Percentiles rank a stretch among this genome's conserved stretches.
These are phyloP conservation scores for Metarhizium humberi DNA, from an alignment of 2,329 filamentous ascomycete genomes.

Conservation along the genomic window DNA sequence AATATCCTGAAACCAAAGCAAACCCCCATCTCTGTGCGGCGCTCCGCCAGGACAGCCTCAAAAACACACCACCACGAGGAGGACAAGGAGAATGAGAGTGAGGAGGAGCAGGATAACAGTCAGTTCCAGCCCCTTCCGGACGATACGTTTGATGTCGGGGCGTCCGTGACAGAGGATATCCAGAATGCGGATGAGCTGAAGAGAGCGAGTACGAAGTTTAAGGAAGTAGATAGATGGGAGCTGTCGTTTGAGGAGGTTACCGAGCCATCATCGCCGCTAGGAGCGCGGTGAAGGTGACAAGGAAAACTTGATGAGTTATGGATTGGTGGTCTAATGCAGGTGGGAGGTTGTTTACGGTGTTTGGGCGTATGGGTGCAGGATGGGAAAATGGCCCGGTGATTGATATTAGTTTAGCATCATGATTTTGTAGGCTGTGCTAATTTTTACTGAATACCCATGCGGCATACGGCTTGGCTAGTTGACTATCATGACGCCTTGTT, in stretches of 20 bases:
- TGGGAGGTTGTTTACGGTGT: neutral
- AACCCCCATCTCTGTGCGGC: constrained; percentile 11
- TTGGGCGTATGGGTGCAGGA: neutral
- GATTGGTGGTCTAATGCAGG: neutral
- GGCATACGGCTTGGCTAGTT: neutral
- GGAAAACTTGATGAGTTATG: neutral
- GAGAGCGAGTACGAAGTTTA: constrained; percentile 52
- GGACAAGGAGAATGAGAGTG: constrained; percentile 49
- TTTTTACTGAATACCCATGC: neutral
- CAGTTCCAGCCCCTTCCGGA: constrained; percentile 35
- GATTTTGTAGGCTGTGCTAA: neutral
- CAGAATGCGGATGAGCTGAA: constrained; percentile 44
- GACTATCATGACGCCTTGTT: no score
- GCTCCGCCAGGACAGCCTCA: constrained; percentile 15
- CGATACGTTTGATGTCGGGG: constrained; percentile 29
- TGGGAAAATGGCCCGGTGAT: neutral
- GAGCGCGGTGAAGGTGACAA: constrained; percentile 31
- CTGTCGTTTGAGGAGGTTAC: constrained; percentile 57
- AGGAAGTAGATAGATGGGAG: constrained; percentile 61
- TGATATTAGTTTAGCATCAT: no score
- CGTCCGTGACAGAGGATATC: constrained; percentile 22
- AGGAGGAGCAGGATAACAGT: constrained; percentile 27
- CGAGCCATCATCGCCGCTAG: constrained; percentile 43
- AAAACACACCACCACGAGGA: constrained; percentile 45
- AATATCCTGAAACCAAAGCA: constrained; percentile 17